Evolutionary conservation across 2,329 filamentous ascomycete species (phyloP), one percentile per base, ranked within the genome.

Genomic region (Fusarium oxysporum): DNA sequence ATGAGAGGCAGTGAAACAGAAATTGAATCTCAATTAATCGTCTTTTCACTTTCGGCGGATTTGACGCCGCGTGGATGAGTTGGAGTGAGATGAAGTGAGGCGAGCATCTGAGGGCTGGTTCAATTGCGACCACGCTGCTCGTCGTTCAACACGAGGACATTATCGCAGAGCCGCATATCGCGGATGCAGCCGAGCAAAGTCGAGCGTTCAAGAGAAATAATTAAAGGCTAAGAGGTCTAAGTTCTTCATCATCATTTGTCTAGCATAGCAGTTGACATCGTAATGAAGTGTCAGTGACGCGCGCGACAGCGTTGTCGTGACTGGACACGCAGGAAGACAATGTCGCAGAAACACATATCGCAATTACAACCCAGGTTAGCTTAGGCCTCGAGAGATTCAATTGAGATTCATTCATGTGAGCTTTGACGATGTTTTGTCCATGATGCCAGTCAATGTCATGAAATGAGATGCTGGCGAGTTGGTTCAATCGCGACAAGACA

Each of bases 1-100:
- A 25, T 35, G n/a, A 28, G 1, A 17, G 1, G 0, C 0, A n/a
- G 25, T 47, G 10, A 44, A n/a, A 1, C 0, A 11, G 0, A 16
- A 6, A 1, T 13, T 14, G 1, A 17, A 25, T 2, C 6, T 21
- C 5, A 5, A 17, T 10, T 8, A 8, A 28, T 28, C 8, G 3
- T 28, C 28, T 7, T 28, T 28, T 28, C 8, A 28, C 28, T 28
- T 8, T 28, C 28, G 7, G 7, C 2, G 5, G 23, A 25, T 16
- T 3, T 1, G 7, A 38, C 9, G 9, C 5, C 9, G 3, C 2
- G 9, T 13, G 23, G 3, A 8, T 21, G n/a, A 37, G 9, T 1
- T 28, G 6, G 5, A 17, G 21, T 54, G 33, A 54, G 33, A 40
- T 30, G 10, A n/a, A 16, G 50, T 40, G 23, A 12, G 33, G 33